Conservation (phyloP, 2,329 filamentous ascomycete genomes). For the Trichoderma hamatum region DNA sequence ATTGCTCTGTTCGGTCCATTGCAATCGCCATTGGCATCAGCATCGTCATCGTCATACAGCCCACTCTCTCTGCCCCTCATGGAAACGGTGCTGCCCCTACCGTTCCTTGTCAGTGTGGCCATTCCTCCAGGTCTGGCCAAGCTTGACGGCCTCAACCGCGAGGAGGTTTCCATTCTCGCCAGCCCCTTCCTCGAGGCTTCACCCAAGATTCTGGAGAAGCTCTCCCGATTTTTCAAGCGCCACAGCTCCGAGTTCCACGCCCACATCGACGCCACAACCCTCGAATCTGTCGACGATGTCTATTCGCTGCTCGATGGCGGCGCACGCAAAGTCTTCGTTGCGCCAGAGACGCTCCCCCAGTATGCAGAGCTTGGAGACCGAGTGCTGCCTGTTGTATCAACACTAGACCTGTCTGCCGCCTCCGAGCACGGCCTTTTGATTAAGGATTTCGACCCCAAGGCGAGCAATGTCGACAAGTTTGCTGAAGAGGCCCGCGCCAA, state of each 20-base stretch:
- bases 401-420: constrained; percentile 50
- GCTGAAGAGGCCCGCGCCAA: constrained; percentile 49
- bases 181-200: constrained; percentile 61
- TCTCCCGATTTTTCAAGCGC: constrained; percentile 52
- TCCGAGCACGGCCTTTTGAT: constrained; percentile 56
- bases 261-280: constrained; percentile 74
- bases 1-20: background rate
- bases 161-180: constrained; percentile 62
- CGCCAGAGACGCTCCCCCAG: constrained; percentile 65
- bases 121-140: constrained; percentile 53
- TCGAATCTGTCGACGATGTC: constrained; percentile 72
- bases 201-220: constrained; percentile 50
- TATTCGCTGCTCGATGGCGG: constrained; percentile 82
- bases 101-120: constrained; percentile 63
- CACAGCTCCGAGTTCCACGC: constrained; percentile 60
- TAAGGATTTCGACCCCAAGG: constrained; percentile 53
- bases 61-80: constrained; percentile 44
- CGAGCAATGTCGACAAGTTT: constrained; percentile 47
- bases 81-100: constrained; percentile 67
- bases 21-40: background rate
- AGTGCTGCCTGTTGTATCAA: constrained; percentile 56
- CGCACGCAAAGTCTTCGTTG: constrained; percentile 82
- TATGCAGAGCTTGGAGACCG: constrained; percentile 60
- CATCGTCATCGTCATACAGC: constrained; percentile 1
- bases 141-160: constrained; percentile 56